Evolutionary conservation across 352 stramenopile genomes (phyloP), one percentile per base, ranked within the genome.

Genomic region (Phytophthora citricola): DNA sequence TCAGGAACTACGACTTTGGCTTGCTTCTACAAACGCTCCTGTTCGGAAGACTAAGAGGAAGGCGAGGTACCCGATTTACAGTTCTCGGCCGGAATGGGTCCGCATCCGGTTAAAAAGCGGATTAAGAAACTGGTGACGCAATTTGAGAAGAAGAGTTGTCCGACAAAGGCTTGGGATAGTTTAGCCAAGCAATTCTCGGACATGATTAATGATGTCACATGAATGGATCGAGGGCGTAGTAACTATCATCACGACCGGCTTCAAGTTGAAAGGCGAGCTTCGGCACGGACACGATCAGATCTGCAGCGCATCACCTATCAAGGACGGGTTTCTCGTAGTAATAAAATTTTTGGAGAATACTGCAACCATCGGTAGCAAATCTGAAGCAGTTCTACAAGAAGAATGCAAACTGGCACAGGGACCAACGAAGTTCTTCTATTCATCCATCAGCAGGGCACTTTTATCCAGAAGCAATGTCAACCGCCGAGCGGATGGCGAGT

Each of bases 1-100:
- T 15, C 50, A 58, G n/a, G 50, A 58, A 26, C 5, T 58, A 17
- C 38, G 50, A n/a, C 22, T 58, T 10, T 58, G 24, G 50, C 11
- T 58, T 10, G 14, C 32, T 5, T 6, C 20, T 12, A 7, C 34
- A 20, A 45, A 29, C 15, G 29, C 4, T 10, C 17, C 9, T 6
- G 46, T 5, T 15, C 3, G 5, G 2, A 46, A 58, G 12, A 46
- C 12, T 12, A 58, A 48, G 8, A 5, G 24, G 11, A 48, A 4
- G 7, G 12, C 14, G 2, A 36, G 9, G 2, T 58, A 58, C 8
- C 50, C 22, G 2, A 17, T 58, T 39, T 10, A 20, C 4, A 32
- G 20, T 34, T 17, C 50, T 7, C 11, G 50, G 4, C 36, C 14
- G 24, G 50, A 38, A 9, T 41, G 39, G 24, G 50, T 48, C 29